Base-by-base conservation (phyloP, 202 grass and related monocot species). In the Panicum hallii region DNA sequence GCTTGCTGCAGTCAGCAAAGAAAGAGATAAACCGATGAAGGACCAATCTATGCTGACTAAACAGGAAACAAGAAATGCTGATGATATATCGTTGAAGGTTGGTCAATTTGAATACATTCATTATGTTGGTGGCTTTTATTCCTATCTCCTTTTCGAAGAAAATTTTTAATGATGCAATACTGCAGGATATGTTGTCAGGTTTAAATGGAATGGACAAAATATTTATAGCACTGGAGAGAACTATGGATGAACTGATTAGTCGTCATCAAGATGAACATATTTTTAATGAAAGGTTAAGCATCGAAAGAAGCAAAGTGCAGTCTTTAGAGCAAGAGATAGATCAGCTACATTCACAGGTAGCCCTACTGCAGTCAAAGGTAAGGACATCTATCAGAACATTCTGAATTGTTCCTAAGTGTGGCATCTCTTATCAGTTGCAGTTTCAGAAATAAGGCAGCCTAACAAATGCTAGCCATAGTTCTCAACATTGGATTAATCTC, bases 351-450 rank as follows among this genome's bases (percentile, higher is more conserved):
- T 91, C 84, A 32, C 87, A 95, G 78, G 89, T 98, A 17, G 83
- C 91, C 63, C 75, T 95, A 72, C 83, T 98, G 8, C 87, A 98
- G 84, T 93, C 91, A 72, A 98, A 95, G 93, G 95, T 98, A 85
- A 34, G 53, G 17, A 79, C 30, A 41, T 5, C 58, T 45, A 34
- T 75, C 23, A 64, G 26, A 43, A 72, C 15, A 32, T 55, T 45
- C 86, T 75, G 22, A 78, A 57, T 50, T 0, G 7, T 74, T 43
- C 20, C 45, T 79, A 43, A 20, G 5, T 30, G 30, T 77, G 44
- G 5, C 67, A 11, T 15, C 38, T 65, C 16, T 65, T 79, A 52
- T 72, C 44, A 56, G 61, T 49, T 46, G 32, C 32, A 58, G 53
- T 74, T 65, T 79, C 4, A 66, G 36, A 84, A 52, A 63, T 11